These are phyloP conservation scores for Monosporozyma servazzii DNA, from an alignment of 805 yeast genomes.

Conservation along the genomic window DNA sequence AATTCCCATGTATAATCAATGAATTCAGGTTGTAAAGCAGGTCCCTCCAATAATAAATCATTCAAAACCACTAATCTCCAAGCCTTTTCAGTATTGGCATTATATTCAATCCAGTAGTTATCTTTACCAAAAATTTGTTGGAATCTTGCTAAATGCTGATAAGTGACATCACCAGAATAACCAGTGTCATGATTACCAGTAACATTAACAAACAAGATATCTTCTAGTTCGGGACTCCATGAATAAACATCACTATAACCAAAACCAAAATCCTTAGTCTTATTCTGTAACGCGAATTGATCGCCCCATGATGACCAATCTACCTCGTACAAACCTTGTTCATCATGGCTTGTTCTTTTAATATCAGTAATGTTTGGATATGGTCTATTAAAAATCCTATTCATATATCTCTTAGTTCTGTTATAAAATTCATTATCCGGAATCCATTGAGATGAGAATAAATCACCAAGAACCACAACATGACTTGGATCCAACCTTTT, in stretches of 20 bases:
- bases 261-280: conserved; percentile 29
- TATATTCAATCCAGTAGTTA: conserved; percentile 71
- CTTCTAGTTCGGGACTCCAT: conserved; percentile 47
- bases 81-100: conserved; percentile 53
- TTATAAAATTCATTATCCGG: conserved; percentile 74
- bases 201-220: conserved; percentile 68
- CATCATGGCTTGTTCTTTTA: conserved; percentile 25
- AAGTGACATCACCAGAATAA: conserved; percentile 87
- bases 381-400: conserved; percentile 59
- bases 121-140: conserved; percentile 69
- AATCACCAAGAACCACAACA: conserved; percentile 87
- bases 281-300: conserved; percentile 5
- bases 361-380: conserved; percentile 46
- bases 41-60: conserved; percentile 80
- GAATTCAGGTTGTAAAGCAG: conserved; percentile 69
- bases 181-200: conserved; percentile 97
- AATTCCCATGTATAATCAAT: conserved; percentile 64
- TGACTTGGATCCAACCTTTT: conserved; percentile 60
- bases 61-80: conserved; percentile 87
- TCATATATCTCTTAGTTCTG: conserved; percentile 65
- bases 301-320: conserved; percentile 26
- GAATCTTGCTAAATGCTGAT: conserved; percentile 81
- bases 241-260: conserved; percentile 56
- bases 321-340: conserved; percentile 18
- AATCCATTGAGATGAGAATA: conserved; percentile 93